Conservation (phyloP, 2,329 filamentous ascomycete genomes). For the Elsinoe arachidis region DNA sequence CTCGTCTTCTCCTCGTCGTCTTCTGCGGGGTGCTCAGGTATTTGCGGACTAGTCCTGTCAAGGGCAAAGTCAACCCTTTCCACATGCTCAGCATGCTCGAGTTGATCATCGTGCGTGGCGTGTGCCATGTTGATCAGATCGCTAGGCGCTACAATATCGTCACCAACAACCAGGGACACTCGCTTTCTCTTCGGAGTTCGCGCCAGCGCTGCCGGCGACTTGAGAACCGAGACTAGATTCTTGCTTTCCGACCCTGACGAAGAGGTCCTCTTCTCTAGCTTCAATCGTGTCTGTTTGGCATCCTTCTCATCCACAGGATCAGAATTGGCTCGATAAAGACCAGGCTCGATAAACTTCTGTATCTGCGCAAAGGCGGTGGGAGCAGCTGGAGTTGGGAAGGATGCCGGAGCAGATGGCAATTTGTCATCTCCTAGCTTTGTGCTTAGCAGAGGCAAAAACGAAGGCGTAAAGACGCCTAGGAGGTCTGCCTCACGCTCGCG, state of each 20-base stretch:
- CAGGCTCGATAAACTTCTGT: constrained; percentile 2
- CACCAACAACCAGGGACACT: constrained; percentile 29
- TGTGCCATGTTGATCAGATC: constrained; percentile 19
- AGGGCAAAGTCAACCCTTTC: constrained; percentile 24
- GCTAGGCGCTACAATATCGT: constrained; percentile 28
- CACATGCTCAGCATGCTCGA: constrained; percentile 15
- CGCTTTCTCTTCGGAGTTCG: constrained; percentile 24
- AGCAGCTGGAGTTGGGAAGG: not conserved
- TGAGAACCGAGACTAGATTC: constrained; percentile 28
- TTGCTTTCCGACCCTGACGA: constrained; percentile 30
- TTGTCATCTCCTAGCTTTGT: constrained; percentile 15
- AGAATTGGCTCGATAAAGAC: constrained; percentile 22
- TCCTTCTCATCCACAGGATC: constrained; percentile 22
- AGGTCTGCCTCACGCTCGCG: constrained; percentile 26
- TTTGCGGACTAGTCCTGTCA: not conserved
- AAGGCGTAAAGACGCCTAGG: constrained; percentile 29
- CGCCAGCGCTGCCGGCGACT: constrained; percentile 22
- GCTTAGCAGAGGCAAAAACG: constrained; percentile 27
- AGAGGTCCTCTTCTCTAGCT: constrained; percentile 25
- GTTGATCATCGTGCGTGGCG: constrained; percentile 18
- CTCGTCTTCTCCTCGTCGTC: not conserved
- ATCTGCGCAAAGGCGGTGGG: not conserved
- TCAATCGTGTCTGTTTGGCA: constrained; percentile 24
- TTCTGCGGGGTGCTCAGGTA: not conserved
- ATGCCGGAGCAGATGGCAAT: constrained; percentile 20